Evolutionary conservation across 352 stramenopile genomes (phyloP), one percentile per base, ranked within the genome.

Genomic region (Phytophthora pseudosyringae): DNA sequence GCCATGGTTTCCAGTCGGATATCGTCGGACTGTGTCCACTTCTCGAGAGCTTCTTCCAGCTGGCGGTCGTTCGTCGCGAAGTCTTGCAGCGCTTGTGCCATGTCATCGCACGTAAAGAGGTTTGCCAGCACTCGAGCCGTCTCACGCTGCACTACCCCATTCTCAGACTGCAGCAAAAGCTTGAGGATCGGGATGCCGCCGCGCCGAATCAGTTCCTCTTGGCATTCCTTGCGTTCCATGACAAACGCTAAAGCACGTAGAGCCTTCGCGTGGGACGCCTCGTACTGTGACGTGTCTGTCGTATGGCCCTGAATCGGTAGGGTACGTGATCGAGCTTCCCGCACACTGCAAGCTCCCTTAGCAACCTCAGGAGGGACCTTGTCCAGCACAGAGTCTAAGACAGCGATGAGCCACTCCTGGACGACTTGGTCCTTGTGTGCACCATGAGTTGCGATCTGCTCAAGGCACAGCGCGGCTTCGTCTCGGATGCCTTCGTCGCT

Each of bases 351-450:
- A 2, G 84, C 88, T 15, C 64, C 67, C 6, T 54, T 29, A 1
- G 75, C 67, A 38, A 91, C 73, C 44, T 85, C 61, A 3, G 54
- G 46, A 3, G 84, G 80, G 0, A 93, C 77, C 28, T 79, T 79
- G 25, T 86, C 62, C 9, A 93, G 69, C 13, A 90, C 81, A 3
- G 71, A 80, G 31, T 93, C 82, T 29, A 93, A 62, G 10, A 93
- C 71, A 21, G 82, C 77, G 46, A 93, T 88, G 21, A 93, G 59
- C 84, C 84, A 93, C 40, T 91, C 84, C 44, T 93, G 84, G 8
- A 89, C 67, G 5, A 73, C 75, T 71, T 91, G 78, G 35, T 89
- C 71, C 28, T 78, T 77, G 61, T 90, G 74, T 12, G 29, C 47
- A 6, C 82, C 76, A 26, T 67, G 45, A 1, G 59, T 78, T 4